Evolutionary conservation across 2,329 filamentous ascomycete species (phyloP).

Genomic region (Hypoxylon sp.): DNA sequence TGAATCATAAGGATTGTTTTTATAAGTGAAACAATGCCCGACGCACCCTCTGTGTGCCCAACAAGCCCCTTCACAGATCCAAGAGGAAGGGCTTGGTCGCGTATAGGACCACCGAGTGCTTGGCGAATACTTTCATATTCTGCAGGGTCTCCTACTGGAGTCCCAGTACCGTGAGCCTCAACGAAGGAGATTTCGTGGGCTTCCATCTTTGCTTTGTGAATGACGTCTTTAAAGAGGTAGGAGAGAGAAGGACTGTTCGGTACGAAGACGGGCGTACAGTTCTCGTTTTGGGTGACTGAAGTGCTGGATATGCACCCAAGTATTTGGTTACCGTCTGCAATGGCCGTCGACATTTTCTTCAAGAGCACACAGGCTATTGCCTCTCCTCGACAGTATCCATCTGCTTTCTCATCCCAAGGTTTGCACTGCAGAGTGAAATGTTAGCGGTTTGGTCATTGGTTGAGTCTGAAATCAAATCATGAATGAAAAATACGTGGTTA

Average conservation of each 20-base stretch:
- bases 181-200: slow-evolving; percentile 52
- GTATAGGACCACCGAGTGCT: slow-evolving; percentile 38
- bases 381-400: slow-evolving; percentile 69
- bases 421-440: slow-evolving; percentile 51
- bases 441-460: slow-evolving; percentile 40
- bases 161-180: slow-evolving; percentile 60
- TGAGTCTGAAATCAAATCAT: slow-evolving; percentile 44
- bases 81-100: slow-evolving; percentile 34
- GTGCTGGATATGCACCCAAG: slow-evolving; percentile 52
- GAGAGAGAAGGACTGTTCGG: slow-evolving; percentile 55
- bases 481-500: no score
- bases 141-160: slow-evolving; percentile 56
- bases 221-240: slow-evolving; percentile 51
- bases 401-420: slow-evolving; percentile 58
- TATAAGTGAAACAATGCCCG: slow-evolving; percentile 52
- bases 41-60: slow-evolving; percentile 56
- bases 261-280: slow-evolving; percentile 58
- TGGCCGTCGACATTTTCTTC: slow-evolving; percentile 63
- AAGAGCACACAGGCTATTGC: slow-evolving; percentile 62
- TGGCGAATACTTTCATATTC: slow-evolving; percentile 50
- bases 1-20: slow-evolving; percentile 50
- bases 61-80: slow-evolving; percentile 53
- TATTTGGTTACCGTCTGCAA: slow-evolving; percentile 63
- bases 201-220: slow-evolving; percentile 43
- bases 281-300: slow-evolving; percentile 58